Percentiles rank a stretch among this genome's conserved stretches.
Evolutionary conservation across 306 rosid species (phyloP).

Genomic region (Benincasa hispida): DNA sequence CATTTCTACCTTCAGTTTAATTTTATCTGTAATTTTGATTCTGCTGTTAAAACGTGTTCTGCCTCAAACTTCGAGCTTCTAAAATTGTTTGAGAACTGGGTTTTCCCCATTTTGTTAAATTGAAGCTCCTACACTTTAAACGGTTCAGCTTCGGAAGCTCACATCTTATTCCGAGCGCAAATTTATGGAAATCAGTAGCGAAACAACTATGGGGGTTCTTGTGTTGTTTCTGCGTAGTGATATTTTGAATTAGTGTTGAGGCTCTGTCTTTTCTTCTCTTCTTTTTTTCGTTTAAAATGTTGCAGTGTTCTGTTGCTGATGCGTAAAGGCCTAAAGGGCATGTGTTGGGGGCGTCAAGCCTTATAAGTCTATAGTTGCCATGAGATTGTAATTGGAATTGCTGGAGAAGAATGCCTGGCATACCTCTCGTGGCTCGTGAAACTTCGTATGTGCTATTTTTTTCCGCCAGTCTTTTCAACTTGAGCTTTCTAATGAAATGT

Average conservation of each 20-base stretch:
- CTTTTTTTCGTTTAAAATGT: not conserved
- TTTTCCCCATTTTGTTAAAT: not conserved
- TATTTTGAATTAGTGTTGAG: not conserved
- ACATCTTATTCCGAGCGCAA: not conserved
- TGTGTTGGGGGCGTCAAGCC: conserved; percentile 7
- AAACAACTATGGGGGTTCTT: not conserved
- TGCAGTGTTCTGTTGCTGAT: conserved; percentile 8
- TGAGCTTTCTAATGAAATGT: not conserved
- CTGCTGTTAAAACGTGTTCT: not conserved
- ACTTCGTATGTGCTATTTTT: conserved; percentile 29
- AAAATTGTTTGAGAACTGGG: not conserved
- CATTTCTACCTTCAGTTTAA: not conserved
- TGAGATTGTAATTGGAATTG: conserved; percentile 2
- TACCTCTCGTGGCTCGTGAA: conserved; percentile 23
- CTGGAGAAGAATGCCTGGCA: conserved; percentile 30
- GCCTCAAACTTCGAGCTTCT: not conserved
- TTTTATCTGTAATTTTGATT: not conserved
- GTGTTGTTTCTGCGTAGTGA: not conserved
- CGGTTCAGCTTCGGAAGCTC: not conserved
- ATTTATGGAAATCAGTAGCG: not conserved
- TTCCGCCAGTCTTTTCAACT: not conserved
- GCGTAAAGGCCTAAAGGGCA: not conserved
- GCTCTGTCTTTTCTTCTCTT: not conserved
- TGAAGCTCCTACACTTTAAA: not conserved
- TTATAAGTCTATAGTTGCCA: not conserved